phyloP scores from a whole-genome alignment of 225 moss, liverwort and hornwort species.

The Sphagnum tenellum region DNA sequence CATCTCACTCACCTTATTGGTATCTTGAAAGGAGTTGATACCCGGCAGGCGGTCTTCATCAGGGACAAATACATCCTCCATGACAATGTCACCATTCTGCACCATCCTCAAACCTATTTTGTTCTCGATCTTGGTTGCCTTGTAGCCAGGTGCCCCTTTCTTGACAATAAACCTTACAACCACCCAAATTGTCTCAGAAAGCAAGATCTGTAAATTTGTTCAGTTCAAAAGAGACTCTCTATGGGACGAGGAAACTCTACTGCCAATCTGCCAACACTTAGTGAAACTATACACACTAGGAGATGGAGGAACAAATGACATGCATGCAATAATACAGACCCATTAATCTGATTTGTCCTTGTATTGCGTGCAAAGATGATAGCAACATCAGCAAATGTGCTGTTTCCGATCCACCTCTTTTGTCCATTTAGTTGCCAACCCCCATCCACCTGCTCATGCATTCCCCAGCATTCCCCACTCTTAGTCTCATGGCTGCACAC shows the following conservation, averaged over 20 bases:
- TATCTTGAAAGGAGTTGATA: constrained; percentile 79
- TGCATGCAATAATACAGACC: constrained; percentile 22
- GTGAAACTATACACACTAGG: too few relatives aligned
- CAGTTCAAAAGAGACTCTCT: too few relatives aligned
- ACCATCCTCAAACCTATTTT: constrained; percentile 97
- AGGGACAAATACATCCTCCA: constrained; percentile 65
- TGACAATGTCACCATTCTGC: constrained; percentile 78
- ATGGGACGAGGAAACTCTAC: too few relatives aligned
- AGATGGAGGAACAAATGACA: too few relatives aligned
- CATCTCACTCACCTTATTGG: constrained; percentile 43
- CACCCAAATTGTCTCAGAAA: too few relatives aligned
- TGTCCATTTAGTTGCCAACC: constrained; percentile 90
- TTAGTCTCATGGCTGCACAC: too few relatives aligned
- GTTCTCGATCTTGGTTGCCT: constrained; percentile 88
- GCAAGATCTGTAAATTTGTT: too few relatives aligned
- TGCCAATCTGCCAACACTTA: too few relatives aligned
- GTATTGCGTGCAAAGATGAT: constrained; percentile 78
- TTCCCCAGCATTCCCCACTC: constrained; percentile 16
- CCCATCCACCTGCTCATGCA: constrained; percentile 65
- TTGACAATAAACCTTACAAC: constrained; percentile 78
- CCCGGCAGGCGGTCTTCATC: constrained; percentile 77
- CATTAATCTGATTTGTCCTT: constrained; percentile 85
- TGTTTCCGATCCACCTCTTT: constrained; percentile 95
- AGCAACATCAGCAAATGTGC: constrained; percentile 83
- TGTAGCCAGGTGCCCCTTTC: constrained; percentile 66